Conservation (phyloP, 2,329 filamentous ascomycete genomes). For the Xylaria sp. region DNA sequence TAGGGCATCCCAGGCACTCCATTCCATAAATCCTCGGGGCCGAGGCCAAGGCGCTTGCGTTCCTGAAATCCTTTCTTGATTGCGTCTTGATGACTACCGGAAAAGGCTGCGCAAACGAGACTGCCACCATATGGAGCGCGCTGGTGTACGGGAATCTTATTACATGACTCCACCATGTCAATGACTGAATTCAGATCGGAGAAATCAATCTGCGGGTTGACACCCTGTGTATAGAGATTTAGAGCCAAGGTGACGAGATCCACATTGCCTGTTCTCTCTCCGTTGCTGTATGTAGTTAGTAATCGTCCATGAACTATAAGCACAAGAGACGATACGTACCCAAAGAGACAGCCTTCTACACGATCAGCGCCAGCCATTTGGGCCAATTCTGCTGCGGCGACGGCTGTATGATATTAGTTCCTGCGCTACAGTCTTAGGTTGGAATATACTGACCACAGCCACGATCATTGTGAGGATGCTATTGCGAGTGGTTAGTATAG, state of each 20-base stretch:
- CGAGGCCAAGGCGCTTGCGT: slow-evolving; percentile 65
- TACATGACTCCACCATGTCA: slow-evolving; percentile 87
- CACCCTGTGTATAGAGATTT: slow-evolving; percentile 94
- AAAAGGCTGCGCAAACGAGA: slow-evolving; percentile 80
- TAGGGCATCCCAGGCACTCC: slow-evolving; percentile 67
- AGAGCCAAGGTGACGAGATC: slow-evolving; percentile 91
- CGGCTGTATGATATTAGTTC: slow-evolving; percentile 51
- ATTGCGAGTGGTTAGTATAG: slow-evolving; percentile 32
- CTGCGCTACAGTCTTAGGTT: background rate
- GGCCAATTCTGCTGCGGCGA: slow-evolving; percentile 87
- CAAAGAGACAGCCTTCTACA: slow-evolving; percentile 92
- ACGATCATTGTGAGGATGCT: slow-evolving; percentile 95
- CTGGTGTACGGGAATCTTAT: slow-evolving; percentile 91
- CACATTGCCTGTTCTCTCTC: slow-evolving; percentile 94
- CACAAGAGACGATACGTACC: background rate
- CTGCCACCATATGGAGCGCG: slow-evolving; percentile 92
- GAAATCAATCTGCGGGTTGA: slow-evolving; percentile 86
- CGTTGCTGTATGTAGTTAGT: slow-evolving; percentile 62
- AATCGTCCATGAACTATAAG: background rate
- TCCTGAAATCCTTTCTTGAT: slow-evolving; percentile 90
- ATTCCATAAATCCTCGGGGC: slow-evolving; percentile 74
- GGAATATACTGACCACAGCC: slow-evolving; percentile 59
- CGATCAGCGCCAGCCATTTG: slow-evolving; percentile 97
- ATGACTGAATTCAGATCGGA: slow-evolving; percentile 87
- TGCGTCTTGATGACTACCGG: slow-evolving; percentile 90